Evolutionary conservation across 495 filamentous ascomycete genomes (phyloP), one percentile per base, ranked within the genome.

Genomic region (Beverwykella pulmonaria): DNA sequence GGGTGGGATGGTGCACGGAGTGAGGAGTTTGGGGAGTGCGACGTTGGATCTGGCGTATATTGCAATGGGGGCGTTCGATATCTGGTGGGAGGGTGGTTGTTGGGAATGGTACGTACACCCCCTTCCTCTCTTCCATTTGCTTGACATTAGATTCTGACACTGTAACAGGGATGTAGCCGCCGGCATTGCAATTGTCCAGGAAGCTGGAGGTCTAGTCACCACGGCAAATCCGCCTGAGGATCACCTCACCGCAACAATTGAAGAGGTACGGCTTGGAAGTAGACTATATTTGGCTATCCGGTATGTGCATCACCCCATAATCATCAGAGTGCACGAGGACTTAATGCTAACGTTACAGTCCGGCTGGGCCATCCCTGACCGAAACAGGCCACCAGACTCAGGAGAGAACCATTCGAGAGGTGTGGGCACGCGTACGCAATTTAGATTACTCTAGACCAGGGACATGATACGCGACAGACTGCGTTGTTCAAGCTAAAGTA

Each of bases 231-330:
- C 87, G 2, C 86, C 88, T 0, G 75, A 82, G 54, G 75, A 88
- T 65, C 70, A 76, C 15, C 76, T 72, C 9, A 88, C 79, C 0
- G 83, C 79, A 7, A 73, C 80, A 2, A 88, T 90, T 59, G 77
- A 82, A 55, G 81, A 86, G 23, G 82, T 83, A 15, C 77, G 75
- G 49, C 71, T 90, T 25, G 87, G 86, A 0, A 86, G 87, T 70
- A 77, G 87, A 26, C 71, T 89, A 30, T 90, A 89, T 77, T 74
- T 89, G 47, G 86, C 86, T 10, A 87, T 89, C 36, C 76, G 85
- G 83, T 85, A 72, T 47, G 79, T 71, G 8, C 25, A 20, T 41
- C 17, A 15, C 19, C 12, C 44, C 22, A 17, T 19, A 10, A 14
- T 54, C 14, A 15, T 25, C n/a, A 19, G 22, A 12, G 4, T 8